These are phyloP conservation scores for Centaurea solstitialis DNA, from an alignment of 129 eudicot species.

Conservation along the genomic window DNA sequence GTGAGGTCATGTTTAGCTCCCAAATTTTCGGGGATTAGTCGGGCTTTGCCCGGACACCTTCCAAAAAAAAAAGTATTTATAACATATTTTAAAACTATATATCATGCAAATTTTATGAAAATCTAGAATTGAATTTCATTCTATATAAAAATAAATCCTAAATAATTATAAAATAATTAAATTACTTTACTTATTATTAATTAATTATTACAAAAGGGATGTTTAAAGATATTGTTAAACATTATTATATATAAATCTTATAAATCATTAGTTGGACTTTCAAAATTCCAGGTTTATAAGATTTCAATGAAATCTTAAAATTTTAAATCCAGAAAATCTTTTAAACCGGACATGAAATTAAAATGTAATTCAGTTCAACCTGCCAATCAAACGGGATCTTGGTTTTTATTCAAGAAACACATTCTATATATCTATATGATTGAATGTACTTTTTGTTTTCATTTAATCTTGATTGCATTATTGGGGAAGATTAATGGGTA, in stretches of 20 bases:
- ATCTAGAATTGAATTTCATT: neutral
- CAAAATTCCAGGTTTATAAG: neutral
- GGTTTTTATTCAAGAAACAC: neutral
- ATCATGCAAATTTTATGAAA: no score
- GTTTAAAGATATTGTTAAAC: neutral
- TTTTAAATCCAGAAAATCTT: neutral
- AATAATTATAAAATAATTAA: neutral
- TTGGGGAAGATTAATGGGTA: conserved; percentile 1
- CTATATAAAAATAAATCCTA: no score
- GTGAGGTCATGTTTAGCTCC: no score
- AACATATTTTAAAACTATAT: no score
- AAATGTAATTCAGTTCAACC: neutral
- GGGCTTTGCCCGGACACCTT: no score
- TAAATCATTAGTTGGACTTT: neutral
- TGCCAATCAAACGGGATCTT: neutral
- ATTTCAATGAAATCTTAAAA: no score
- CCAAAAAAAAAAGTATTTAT: no score
- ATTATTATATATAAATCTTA: neutral
- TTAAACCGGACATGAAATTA: neutral
- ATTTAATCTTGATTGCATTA: neutral
- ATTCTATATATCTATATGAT: neutral
- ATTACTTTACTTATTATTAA: neutral
- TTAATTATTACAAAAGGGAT: neutral
- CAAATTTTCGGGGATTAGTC: no score
- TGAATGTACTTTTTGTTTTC: neutral